Evolutionary conservation across 2,329 filamentous ascomycete species (phyloP), one percentile per base, ranked within the genome.

Genomic region (Fusarium oligoseptatum): DNA sequence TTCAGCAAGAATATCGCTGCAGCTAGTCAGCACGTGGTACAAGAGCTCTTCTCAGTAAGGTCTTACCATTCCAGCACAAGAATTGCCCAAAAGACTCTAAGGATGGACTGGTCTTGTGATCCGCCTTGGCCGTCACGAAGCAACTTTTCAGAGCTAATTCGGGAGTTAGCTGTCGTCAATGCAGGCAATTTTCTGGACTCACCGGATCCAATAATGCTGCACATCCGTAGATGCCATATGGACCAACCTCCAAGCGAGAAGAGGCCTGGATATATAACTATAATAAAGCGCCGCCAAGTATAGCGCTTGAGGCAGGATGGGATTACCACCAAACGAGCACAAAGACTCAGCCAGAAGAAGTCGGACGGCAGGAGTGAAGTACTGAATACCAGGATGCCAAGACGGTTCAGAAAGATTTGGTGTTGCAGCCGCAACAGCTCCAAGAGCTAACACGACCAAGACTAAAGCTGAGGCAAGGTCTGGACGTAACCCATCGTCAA

Each of bases 201-300:
- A 74, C 74, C 74, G 68, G 7, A 76, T 76, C 74, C 74, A 76
- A 7, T 76, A 76, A 27, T 76, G 74, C 15, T 76, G 74, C 0
- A 76, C 65, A 36, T 76, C 74, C 0, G 74, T 76, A 5, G 74
- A 76, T 3, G 74, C 74, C 64, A 76, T 76, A 3, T 76, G 74
- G 0, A 76, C 74, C 15, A 76, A 8, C 6, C 74, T 57, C 74
- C 74, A 76, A 0, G 74, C 74, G 4, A 76, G 71, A 1, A 76
- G 41, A 4, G 74, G 74, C 15, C 74, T 63, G 0, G 74, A 76
- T 15, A 76, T 48, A 10, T 76, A 76, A 9, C 74, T 76, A 14
- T 76, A 76, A 11, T 75, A 76, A n/a, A 76, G 17, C 2, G 72
- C 72, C 6, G 74, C 71, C 7, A 76, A 12, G 14, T 73, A 76